phyloP scores from a whole-genome alignment of 1,139 yeast species.

The Kazachstania sp. region DNA sequence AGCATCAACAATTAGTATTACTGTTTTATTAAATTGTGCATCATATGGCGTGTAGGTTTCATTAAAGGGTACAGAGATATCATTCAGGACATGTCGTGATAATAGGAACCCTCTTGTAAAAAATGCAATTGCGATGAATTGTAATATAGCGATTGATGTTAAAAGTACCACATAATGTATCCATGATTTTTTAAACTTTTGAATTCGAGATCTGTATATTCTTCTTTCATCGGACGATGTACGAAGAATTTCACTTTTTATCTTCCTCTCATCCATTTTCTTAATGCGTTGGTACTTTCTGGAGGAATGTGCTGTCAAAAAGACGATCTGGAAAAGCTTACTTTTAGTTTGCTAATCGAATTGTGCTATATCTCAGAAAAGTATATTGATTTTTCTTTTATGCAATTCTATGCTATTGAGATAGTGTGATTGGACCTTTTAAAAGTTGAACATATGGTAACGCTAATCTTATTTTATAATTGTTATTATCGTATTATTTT shows the following conservation, averaged over 20 bases:
- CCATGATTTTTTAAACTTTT: constrained; percentile 31
- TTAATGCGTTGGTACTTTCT: no score
- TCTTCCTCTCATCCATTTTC: constrained; percentile 20
- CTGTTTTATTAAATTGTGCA: constrained; percentile 54
- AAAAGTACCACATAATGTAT: constrained; percentile 32
- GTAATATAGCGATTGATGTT: constrained; percentile 32
- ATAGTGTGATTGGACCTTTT: no score
- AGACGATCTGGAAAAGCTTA: no score
- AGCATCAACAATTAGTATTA: constrained; percentile 80
- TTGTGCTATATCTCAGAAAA: no score
- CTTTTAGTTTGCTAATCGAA: no score
- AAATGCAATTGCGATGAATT: constrained; percentile 52
- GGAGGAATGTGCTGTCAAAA: no score
- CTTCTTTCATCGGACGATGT: constrained; percentile 25
- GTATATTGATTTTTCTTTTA: no score
- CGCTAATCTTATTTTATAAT: no score
- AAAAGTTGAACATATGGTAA: background rate
- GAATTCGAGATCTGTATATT: constrained; percentile 23
- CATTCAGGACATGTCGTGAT: constrained; percentile 70
- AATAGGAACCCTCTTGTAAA: constrained; percentile 80
- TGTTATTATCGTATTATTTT: no score
- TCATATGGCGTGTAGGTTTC: constrained; percentile 2
- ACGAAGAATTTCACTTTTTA: constrained; percentile 19
- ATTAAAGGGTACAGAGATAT: constrained; percentile 28
- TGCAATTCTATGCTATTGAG: no score